These are phyloP conservation scores for Sarocladiaceae sp. DNA, from an alignment of 2,329 filamentous ascomycete genomes.

Conservation along the genomic window DNA sequence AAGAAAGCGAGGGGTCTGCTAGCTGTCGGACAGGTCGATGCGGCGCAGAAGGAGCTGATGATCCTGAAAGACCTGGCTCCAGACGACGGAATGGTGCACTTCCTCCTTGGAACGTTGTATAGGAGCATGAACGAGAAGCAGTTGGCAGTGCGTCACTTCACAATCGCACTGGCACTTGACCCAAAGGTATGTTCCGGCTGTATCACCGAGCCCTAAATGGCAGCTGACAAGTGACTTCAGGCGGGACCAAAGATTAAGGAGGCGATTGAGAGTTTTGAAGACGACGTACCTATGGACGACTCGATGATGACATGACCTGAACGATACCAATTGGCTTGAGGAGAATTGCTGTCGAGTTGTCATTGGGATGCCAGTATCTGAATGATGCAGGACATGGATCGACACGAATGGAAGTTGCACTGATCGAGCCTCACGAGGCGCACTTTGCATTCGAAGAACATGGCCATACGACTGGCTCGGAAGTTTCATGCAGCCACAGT, in stretches of 20 bases:
- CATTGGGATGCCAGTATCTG: too few relatives aligned
- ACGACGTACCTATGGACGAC: slow-evolving; percentile 65
- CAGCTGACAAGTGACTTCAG: slow-evolving; percentile 45
- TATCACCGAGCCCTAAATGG: too few relatives aligned
- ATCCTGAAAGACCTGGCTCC: slow-evolving; percentile 87
- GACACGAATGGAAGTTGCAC: too few relatives aligned
- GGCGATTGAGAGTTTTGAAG: slow-evolving; percentile 86
- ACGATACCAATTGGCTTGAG: slow-evolving; percentile 9
- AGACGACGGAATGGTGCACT: slow-evolving; percentile 94
- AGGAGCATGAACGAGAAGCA: slow-evolving; percentile 66
- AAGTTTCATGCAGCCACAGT: too few relatives aligned
- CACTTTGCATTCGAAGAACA: too few relatives aligned
- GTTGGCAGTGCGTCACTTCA: slow-evolving; percentile 87
- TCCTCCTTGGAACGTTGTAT: slow-evolving; percentile 81
- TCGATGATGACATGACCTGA: slow-evolving; percentile 52
- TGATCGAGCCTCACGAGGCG: too few relatives aligned
- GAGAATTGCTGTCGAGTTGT: too few relatives aligned
- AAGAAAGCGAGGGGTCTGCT: slow-evolving; percentile 87
- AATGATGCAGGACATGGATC: too few relatives aligned
- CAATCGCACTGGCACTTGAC: slow-evolving; percentile 89
- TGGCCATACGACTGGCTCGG: too few relatives aligned
- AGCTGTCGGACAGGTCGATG: slow-evolving; percentile 62
- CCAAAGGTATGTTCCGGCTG: slow-evolving; percentile 67
- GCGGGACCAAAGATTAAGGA: slow-evolving; percentile 93
- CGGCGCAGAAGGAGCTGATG: slow-evolving; percentile 75